Evolutionary conservation across 176 grass and related monocot genomes (phyloP).

Genomic region (sorghum (Sorghum bicolor)): Sorghum_bicolor_NCBIv3 NC_012870.2:73090501-73091000

Average conservation of each 20-base stretch:
- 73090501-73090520: constrained; percentile 40
- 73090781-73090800: constrained; percentile 36
- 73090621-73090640: not conserved
- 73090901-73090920: not conserved
- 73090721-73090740: constrained; percentile 12
- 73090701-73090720: constrained; percentile 29
- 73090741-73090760: constrained; percentile 28
- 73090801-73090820: constrained; percentile 58
- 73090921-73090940: not conserved
- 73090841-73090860: not conserved
- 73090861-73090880: not conserved
- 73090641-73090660: constrained; percentile 36
- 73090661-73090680: constrained; percentile 36
- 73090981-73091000: constrained; percentile 19
- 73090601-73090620: constrained; percentile 2
- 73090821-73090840: constrained; percentile 56
- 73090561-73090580: constrained; percentile 76
- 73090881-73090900: not conserved
- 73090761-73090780: constrained; percentile 31
- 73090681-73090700: constrained; percentile 49
- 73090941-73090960: not conserved
- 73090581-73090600: not conserved
- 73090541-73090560: constrained; percentile 68
- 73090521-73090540: constrained; percentile 50
- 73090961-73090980: not conserved